A percentile compares a stretch with the other conserved stretches of the same genome.
Conservation (phyloP, 345 rosid genomes). For the Rhodamnia rubescens region DNA sequence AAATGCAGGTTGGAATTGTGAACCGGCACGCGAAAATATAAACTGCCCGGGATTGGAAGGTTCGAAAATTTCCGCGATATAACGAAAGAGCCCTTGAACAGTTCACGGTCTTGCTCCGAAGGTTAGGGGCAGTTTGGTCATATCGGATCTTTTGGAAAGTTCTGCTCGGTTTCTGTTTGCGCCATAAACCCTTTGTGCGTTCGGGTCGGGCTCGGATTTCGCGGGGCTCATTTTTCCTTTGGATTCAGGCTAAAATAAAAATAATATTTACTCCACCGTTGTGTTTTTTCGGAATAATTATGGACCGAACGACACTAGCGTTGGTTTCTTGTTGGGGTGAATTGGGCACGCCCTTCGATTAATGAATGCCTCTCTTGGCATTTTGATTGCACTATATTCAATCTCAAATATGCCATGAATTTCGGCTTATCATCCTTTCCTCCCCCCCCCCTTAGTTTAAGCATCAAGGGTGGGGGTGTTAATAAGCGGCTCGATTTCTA, state of each 20-base stretch:
- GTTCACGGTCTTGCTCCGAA: neutral
- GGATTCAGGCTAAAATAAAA: too few relatives aligned
- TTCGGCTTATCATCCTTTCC: neutral
- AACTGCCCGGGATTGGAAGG: neutral
- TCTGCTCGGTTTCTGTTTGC: too few relatives aligned
- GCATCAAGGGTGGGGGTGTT: neutral
- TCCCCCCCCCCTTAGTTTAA: fast-evolving
- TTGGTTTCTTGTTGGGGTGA: neutral
- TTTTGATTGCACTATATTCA: neutral
- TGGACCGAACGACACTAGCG: neutral
- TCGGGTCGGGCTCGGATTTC: too few relatives aligned
- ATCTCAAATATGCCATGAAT: neutral
- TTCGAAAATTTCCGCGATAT: neutral
- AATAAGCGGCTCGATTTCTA: neutral
- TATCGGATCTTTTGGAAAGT: neutral
- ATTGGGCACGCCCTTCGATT: neutral
- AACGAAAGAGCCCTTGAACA: neutral
- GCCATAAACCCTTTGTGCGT: too few relatives aligned
- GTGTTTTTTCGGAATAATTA: too few relatives aligned
- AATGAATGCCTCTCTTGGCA: neutral
- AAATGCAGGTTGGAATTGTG: neutral
- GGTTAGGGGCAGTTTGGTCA: neutral
- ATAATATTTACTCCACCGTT: too few relatives aligned
- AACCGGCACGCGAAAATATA: neutral
- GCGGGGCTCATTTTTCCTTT: too few relatives aligned